Base-by-base conservation (phyloP, 2,329 filamentous ascomycete species). In the Coccinonectria pachysandricola region DNA sequence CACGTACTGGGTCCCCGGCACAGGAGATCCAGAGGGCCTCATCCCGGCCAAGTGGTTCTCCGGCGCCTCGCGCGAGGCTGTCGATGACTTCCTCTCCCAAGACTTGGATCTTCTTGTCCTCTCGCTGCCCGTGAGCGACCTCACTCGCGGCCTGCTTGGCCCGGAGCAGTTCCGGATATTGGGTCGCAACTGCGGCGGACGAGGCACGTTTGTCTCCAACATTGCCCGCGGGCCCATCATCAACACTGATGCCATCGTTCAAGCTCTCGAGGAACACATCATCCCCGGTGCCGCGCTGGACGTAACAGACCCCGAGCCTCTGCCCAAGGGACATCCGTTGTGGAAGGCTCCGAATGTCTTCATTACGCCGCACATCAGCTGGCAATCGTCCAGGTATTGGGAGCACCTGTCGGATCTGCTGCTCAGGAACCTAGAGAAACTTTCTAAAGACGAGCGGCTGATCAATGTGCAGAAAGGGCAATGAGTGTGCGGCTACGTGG, bases 271-370 rank as follows among this genome's bases (percentile, higher is more conserved):
- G 14, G 31, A 39, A 4, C 52, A 45, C 9, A 43, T 45, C 27
- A 49, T 56, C 21, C 23, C 57, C 10, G 79, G 78, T 8, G 79
- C 79, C 0, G 77, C 77, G 3, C 49, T 84, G 15, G 79, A 83
- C 48, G 79, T 84, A 1, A 74, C 78, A 2, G 76, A 84, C 35
- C 79, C 78, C 0, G 79, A 85, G 48, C 79, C 79, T 0, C 46
- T 85, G 34, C 77, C 78, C 0, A 43, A 55, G 8, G 69, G 75
- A 13, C 68, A 77, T 45, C 64, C 70, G 33, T 52, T 85, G 14
- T 83, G 79, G 74, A 65, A 62, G 24, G 59, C 72, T 21, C 64
- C 68, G 3, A 81, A 83, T 48, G 60, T 75, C 10, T 64, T 75
- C 34, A 66, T 84, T 24, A 53, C 56, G 7, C 57, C 58, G 4